Conservation (phyloP, 176 grass and related monocot genomes). For the Musa beccarii region DNA sequence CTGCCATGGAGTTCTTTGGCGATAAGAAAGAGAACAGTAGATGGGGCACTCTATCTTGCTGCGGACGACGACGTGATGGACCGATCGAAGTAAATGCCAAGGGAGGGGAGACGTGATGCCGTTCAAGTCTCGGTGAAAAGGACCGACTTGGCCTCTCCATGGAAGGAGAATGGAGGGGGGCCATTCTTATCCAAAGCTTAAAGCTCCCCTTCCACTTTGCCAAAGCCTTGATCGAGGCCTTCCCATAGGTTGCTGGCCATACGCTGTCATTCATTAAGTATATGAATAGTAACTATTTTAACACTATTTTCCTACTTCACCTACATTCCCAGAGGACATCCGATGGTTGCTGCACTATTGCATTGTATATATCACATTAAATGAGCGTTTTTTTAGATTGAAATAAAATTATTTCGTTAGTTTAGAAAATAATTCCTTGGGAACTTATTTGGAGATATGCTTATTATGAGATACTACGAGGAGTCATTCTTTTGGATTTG, state of each 20-base stretch:
- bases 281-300: too few relatives aligned
- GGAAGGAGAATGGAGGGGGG: neutral
- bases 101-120: neutral
- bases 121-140: neutral
- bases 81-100: constrained; percentile 7
- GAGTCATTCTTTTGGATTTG: too few relatives aligned
- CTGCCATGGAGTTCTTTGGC: neutral
- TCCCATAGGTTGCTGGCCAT: neutral
- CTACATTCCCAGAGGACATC: neutral
- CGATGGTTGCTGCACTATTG: neutral
- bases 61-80: neutral
- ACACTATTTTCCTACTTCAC: neutral
- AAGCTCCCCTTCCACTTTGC: neutral
- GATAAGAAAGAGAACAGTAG: constrained; percentile 1
- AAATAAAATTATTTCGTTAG: too few relatives aligned
- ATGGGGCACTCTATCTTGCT: neutral
- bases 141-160: neutral
- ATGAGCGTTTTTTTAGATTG: too few relatives aligned
- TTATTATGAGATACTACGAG: too few relatives aligned
- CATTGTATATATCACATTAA: neutral
- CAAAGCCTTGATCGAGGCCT: neutral
- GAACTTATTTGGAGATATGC: too few relatives aligned
- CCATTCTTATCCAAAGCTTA: constrained; percentile 1
- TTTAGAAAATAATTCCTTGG: too few relatives aligned
- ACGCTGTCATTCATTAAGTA: neutral